phyloP scores from a whole-genome alignment of 192 early-diverging fungal species.

The Helicostylum pulchrum region DNA sequence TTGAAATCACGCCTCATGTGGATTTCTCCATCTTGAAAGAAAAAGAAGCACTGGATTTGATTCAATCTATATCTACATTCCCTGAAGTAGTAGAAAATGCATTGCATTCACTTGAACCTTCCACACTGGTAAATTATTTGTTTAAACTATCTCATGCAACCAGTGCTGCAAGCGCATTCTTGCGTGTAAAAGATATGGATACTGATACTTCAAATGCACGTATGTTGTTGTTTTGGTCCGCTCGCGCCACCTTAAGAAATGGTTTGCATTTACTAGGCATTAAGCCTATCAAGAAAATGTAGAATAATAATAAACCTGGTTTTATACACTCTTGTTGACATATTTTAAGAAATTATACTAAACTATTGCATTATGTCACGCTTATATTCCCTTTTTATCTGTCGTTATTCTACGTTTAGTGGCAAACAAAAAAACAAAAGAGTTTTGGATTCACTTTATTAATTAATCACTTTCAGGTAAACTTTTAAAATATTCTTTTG shows the following conservation, averaged over 20 bases:
- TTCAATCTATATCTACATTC: constrained; percentile 73
- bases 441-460: no score
- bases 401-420: no score
- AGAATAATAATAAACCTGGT: constrained; percentile 7
- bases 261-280: constrained; percentile 75
- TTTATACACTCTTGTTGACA: no score
- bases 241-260: constrained; percentile 76
- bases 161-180: constrained; percentile 59
- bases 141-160: constrained; percentile 74
- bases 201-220: constrained; percentile 71
- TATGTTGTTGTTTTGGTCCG: constrained; percentile 71
- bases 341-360: no score
- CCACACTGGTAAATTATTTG: constrained; percentile 73
- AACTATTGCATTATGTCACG: no score
- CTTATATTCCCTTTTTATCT: no score
- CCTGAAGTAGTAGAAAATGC: constrained; percentile 70
- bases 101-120: constrained; percentile 69
- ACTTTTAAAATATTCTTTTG: no score
- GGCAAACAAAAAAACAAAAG: no score
- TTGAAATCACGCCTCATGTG: constrained; percentile 41
- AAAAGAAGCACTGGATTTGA: constrained; percentile 61
- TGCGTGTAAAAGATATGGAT: constrained; percentile 66
- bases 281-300: constrained; percentile 85
- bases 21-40: constrained; percentile 71
- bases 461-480: no score